Evolutionary conservation across 345 rosid species (phyloP).

Genomic region (Camelina neglecta): DNA sequence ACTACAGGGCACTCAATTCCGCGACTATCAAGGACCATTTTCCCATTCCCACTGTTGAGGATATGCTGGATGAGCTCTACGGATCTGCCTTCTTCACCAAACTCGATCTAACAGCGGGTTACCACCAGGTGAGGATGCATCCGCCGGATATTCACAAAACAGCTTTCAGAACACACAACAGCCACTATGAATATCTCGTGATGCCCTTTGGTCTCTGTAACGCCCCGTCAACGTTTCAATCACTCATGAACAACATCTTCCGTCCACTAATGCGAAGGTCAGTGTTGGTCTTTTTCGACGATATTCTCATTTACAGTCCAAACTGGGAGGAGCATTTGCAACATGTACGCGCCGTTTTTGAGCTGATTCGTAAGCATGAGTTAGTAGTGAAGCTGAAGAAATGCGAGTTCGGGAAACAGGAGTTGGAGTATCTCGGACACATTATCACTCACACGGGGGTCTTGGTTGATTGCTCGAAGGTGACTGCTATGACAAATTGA

Average conservation of each 20-base stretch:
- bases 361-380: too few relatives aligned
- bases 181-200: neutral
- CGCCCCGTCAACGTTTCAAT: neutral
- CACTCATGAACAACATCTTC: neutral
- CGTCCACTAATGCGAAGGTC: fast-evolving
- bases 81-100: fast-evolving
- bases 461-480: neutral
- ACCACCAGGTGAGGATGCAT: neutral
- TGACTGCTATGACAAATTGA: fast-evolving
- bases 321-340: too few relatives aligned
- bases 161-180: neutral
- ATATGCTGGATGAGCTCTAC: neutral
- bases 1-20: neutral
- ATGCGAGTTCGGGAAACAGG: neutral
- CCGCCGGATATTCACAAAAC: neutral
- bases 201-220: neutral
- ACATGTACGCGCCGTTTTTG: too few relatives aligned
- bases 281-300: neutral
- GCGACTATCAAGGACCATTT: neutral
- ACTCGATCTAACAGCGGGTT: neutral
- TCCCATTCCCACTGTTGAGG: neutral
- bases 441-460: neutral
- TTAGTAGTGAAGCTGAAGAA: neutral
- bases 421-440: neutral
- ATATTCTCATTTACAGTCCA: neutral